phyloP scores from a whole-genome alignment of 352 stramenopile species.

The Ophiocytium majus region DNA sequence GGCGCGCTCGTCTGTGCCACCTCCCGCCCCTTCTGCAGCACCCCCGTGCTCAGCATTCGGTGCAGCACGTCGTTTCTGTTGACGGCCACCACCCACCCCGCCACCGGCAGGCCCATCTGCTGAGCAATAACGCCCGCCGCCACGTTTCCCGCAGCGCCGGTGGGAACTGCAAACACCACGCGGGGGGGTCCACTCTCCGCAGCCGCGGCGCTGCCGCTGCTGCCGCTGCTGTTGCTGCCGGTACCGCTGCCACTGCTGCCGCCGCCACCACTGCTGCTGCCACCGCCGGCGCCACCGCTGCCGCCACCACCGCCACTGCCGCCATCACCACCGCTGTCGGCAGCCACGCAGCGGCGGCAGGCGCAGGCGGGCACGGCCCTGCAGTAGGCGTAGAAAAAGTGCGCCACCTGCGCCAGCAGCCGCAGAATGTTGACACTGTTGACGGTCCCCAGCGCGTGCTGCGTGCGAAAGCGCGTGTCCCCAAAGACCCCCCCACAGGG shows the following conservation, averaged over 20 bases:
- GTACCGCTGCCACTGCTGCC: too few relatives aligned
- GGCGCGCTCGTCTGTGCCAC: slow-evolving; percentile 31
- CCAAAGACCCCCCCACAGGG: slow-evolving; percentile 30
- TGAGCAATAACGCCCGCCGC: slow-evolving; percentile 36
- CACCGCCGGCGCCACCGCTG: neutral
- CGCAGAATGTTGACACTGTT: slow-evolving; percentile 48
- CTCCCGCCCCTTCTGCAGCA: slow-evolving; percentile 18
- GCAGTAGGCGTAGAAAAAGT: slow-evolving; percentile 52
- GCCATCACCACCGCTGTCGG: too few relatives aligned
- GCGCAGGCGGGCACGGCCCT: slow-evolving; percentile 12
- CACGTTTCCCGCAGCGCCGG: slow-evolving; percentile 34
- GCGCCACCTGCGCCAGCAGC: slow-evolving; percentile 47
- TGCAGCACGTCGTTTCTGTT: slow-evolving; percentile 40
- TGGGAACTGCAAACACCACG: slow-evolving; percentile 41
- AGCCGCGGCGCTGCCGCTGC: neutral
- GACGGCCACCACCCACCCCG: slow-evolving; percentile 25
- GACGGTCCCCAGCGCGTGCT: slow-evolving; percentile 37
- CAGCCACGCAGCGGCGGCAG: too few relatives aligned
- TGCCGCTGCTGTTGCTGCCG: neutral
- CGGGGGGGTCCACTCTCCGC: neutral
- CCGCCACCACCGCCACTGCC: too few relatives aligned
- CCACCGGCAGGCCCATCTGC: slow-evolving; percentile 37
- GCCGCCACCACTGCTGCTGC: too few relatives aligned
- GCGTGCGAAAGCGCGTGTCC: slow-evolving; percentile 17
- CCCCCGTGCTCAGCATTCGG: slow-evolving; percentile 27